Evolutionary conservation across 148 eudicot genomes (phyloP).

Genomic region (Silene latifolia): DNA sequence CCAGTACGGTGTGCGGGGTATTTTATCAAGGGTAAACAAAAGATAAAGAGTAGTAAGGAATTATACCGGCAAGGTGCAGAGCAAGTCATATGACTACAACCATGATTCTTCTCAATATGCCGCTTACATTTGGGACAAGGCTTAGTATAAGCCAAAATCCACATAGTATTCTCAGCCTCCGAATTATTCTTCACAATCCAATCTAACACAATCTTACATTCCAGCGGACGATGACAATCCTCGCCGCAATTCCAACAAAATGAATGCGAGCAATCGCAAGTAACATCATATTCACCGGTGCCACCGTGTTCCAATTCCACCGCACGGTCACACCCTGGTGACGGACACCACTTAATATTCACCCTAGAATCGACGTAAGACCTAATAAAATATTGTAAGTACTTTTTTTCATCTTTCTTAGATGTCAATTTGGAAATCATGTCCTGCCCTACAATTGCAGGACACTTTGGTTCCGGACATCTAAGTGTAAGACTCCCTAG

Average conservation of each 20-base stretch:
- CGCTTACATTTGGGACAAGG: conserved; percentile 70
- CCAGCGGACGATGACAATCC: conserved; percentile 23
- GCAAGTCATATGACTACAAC: conserved; percentile 70
- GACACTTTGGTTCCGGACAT: conserved; percentile 66
- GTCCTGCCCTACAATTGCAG: conserved; percentile 47
- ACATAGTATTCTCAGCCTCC: conserved; percentile 20
- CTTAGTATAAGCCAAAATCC: conserved; percentile 61
- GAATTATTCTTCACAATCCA: conserved; percentile 19
- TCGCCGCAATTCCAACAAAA: conserved; percentile 21
- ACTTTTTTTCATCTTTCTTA: conserved; percentile 40
- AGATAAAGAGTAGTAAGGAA: no score
- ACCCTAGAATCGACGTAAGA: conserved; percentile 62
- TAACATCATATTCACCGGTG: conserved; percentile 16
- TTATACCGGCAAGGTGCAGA: conserved; percentile 41
- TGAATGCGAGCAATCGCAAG: conserved; percentile 4
- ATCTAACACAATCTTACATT: conserved; percentile 11
- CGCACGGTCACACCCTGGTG: conserved; percentile 62
- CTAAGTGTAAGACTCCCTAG: conserved; percentile 21
- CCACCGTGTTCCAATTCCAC: conserved; percentile 45
- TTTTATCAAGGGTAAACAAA: no score
- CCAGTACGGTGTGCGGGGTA: no score
- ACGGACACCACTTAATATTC: conserved; percentile 74
- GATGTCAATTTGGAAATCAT: conserved; percentile 36
- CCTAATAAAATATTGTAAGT: conserved; percentile 41
- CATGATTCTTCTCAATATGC: conserved; percentile 63